phyloP scores from a whole-genome alignment of 345 rosid genomes.

The Syzygium grande region DNA sequence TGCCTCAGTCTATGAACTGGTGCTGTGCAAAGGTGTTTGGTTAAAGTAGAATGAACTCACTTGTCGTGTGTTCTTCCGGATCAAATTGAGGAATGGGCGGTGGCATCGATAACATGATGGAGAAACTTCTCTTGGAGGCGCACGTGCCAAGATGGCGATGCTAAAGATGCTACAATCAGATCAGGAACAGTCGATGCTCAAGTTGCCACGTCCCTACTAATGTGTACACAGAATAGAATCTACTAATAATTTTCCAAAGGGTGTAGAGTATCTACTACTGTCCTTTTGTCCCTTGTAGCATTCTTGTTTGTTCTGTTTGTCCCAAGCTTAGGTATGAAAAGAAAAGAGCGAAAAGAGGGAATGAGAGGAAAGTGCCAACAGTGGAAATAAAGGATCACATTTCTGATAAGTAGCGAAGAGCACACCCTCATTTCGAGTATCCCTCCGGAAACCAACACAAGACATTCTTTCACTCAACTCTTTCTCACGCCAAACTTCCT shows the following conservation, averaged over 20 bases:
- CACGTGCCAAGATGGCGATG: neutral
- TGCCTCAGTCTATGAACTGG: neutral
- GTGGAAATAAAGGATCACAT: slow-evolving; percentile 7
- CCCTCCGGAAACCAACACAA: slow-evolving; percentile 5
- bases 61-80: neutral
- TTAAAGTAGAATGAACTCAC: neutral
- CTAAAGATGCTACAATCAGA: neutral
- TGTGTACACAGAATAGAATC: neutral
- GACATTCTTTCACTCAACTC: neutral
- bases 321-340: neutral
- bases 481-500: neutral
- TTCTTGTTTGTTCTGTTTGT: neutral
- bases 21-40: neutral
- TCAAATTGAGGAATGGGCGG: neutral
- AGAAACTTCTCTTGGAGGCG: neutral
- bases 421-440: neutral
- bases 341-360: slow-evolving; percentile 2
- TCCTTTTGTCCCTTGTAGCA: neutral
- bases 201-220: neutral
- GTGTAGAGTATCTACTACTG: neutral
- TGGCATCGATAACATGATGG: neutral
- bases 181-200: neutral
- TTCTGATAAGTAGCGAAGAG: neutral
- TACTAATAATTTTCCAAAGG: neutral
- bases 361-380: slow-evolving; percentile 17